These are phyloP conservation scores for Peniophora sp. DNA, from an alignment of 1,284 basidiomycete species.

Conservation along the genomic window DNA sequence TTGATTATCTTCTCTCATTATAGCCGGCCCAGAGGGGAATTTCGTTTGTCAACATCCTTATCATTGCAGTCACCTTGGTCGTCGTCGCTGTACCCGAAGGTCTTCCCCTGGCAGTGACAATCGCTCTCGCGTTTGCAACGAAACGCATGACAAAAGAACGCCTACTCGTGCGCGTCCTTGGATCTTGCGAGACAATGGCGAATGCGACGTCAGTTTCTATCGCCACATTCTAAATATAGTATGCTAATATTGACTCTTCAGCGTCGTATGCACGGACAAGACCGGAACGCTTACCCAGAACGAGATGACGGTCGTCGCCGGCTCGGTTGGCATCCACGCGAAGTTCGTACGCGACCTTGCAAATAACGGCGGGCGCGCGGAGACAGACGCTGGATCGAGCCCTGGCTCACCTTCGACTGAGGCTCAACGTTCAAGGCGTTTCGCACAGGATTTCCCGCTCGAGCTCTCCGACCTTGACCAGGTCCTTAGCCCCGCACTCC, in stretches of 20 bases:
- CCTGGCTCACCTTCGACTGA: neutral
- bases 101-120: conserved; percentile 91
- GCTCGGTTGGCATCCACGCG: conserved; percentile 86
- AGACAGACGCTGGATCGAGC: neutral
- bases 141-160: conserved; percentile 96
- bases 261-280: conserved; percentile 93
- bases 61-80: conserved; percentile 90
- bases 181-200: conserved; percentile 98
- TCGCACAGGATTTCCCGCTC: conserved; percentile 73
- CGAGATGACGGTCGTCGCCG: conserved; percentile 92
- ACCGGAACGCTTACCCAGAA: conserved; percentile 93
- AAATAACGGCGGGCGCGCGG: conserved; percentile 38
- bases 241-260: too few species aligned
- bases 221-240: too few species aligned
- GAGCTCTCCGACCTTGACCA: conserved; percentile 68
- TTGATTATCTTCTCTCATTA: conserved; percentile 3
- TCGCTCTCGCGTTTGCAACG: conserved; percentile 95
- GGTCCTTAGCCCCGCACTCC: conserved; percentile 57
- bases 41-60: conserved; percentile 88
- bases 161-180: conserved; percentile 89
- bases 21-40: conserved; percentile 79
- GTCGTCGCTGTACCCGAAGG: conserved; percentile 98
- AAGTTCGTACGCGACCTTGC: conserved; percentile 84
- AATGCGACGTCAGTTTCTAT: conserved; percentile 58
- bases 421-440: conserved; percentile 23